phyloP scores from a whole-genome alignment of 2,329 filamentous ascomycete species.

The Colletotrichum destructivum region DNA sequence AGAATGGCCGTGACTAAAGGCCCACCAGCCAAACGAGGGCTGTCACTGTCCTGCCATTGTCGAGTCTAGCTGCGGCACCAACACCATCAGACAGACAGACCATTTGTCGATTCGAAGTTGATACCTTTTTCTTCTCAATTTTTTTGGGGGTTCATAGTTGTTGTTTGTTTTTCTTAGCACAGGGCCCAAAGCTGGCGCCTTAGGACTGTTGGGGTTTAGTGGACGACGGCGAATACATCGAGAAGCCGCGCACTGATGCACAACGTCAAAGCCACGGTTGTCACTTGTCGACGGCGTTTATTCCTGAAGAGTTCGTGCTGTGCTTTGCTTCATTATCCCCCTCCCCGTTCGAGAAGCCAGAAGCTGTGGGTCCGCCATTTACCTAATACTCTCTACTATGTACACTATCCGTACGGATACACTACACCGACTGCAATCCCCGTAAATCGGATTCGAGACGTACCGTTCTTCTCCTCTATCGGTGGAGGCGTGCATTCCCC shows the following conservation, averaged over 20 bases:
- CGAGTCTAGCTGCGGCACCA: not conserved
- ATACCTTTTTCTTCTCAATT: not conserved
- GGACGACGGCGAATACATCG: constrained; percentile 10
- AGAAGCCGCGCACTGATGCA: constrained; percentile 19
- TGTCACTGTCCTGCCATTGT: not conserved
- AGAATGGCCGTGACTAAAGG: not conserved
- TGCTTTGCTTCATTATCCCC: not conserved
- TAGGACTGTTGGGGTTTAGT: constrained; percentile 7
- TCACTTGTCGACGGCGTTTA: not conserved
- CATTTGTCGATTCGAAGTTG: not conserved
- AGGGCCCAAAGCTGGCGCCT: constrained; percentile 20
- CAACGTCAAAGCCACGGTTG: constrained; percentile 3
- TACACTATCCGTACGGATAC: no score
- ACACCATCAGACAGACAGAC: not conserved
- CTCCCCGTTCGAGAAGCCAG: not conserved
- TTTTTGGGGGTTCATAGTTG: no score
- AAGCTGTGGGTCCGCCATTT: not conserved
- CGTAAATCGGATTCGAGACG: constrained; percentile 22
- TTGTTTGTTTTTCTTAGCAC: not conserved
- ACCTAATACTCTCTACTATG: not conserved
- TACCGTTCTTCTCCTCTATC: not conserved
- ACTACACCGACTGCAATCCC: constrained; percentile 15
- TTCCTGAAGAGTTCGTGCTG: not conserved
- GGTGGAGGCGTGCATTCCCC: constrained; percentile 3
- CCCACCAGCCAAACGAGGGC: constrained; percentile 20